Evolutionary conservation across 139 green algal species (phyloP).

Genomic region (Haematococcus lacustris): DNA sequence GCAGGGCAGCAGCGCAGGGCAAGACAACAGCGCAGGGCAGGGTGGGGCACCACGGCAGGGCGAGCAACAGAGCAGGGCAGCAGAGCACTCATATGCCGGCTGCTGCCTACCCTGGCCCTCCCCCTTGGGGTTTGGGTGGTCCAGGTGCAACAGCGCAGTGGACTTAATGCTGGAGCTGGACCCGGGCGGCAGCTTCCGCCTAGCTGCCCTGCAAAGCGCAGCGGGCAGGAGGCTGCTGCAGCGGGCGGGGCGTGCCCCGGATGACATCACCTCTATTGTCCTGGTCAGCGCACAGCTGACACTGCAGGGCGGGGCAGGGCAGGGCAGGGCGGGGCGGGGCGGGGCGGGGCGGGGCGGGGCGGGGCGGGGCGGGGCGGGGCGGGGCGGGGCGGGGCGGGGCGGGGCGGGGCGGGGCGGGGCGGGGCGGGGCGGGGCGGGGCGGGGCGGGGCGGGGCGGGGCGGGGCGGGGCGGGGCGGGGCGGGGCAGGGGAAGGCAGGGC

Average conservation of each 20-base stretch:
- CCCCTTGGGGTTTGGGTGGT: background rate
- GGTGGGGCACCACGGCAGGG: background rate
- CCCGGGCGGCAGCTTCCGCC: conserved; percentile 32
- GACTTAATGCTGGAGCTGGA: conserved; percentile 75
- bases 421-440: no score
- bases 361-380: no score
- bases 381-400: no score
- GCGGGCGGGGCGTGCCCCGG: conserved; percentile 45
- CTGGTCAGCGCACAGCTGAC: conserved; percentile 33
- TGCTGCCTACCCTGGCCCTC: background rate
- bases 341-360: no score
- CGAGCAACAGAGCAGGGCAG: no score
- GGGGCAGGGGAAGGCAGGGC: no score
- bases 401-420: no score
- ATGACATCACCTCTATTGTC: conserved; percentile 83
- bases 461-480: no score
- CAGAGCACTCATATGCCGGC: no score
- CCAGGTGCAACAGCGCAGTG: conserved; percentile 72
- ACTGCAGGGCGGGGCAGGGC: background rate
- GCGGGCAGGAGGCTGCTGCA: conserved; percentile 54
- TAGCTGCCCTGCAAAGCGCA: conserved; percentile 70
- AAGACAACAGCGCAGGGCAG: background rate
- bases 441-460: no score
- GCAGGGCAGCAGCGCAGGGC: background rate
- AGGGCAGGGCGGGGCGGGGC: no score